These are phyloP conservation scores for Caryopteris hybrid DNA, from an alignment of 305 asterid genomes.

Conservation along the genomic window DNA sequence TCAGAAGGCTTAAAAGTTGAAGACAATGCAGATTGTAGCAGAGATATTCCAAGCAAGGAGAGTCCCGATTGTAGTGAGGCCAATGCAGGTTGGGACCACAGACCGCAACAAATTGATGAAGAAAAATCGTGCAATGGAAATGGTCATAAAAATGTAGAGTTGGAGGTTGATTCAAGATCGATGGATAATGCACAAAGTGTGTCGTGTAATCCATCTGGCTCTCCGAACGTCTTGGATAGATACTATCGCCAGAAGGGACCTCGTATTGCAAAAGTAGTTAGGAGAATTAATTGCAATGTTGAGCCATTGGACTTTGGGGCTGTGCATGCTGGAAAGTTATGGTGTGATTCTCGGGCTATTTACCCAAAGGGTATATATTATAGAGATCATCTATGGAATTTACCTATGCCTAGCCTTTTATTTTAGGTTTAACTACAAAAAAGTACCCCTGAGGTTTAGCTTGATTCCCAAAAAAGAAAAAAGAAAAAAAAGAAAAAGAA, in stretches of 20 bases:
- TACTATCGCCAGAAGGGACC: constrained; percentile 88
- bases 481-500: no score
- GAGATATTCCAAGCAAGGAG: constrained; percentile 22
- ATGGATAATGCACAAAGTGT: constrained; percentile 37
- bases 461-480: no score
- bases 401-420: constrained; percentile 5
- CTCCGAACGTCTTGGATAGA: constrained; percentile 60
- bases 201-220: constrained; percentile 43
- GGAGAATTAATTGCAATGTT: constrained; percentile 85
- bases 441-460: not conserved
- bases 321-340: constrained; percentile 57
- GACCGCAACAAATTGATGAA: constrained; percentile 32
- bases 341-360: constrained; percentile 92
- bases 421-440: not conserved
- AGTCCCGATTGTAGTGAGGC: constrained; percentile 12
- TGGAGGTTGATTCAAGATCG: constrained; percentile 40
- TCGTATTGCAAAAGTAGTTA: constrained; percentile 92
- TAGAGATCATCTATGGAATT: constrained; percentile 10
- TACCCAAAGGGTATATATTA: constrained; percentile 71
- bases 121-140: constrained; percentile 38
- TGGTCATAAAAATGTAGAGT: constrained; percentile 31
- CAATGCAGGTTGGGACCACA: constrained; percentile 21
- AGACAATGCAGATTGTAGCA: constrained; percentile 25
- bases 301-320: constrained; percentile 70
- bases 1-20: constrained; percentile 39